Percentiles rank a stretch among this genome's conserved stretches.
These are phyloP conservation scores for Boletus smithii DNA, from an alignment of 1,284 basidiomycete species.

Conservation along the genomic window DNA sequence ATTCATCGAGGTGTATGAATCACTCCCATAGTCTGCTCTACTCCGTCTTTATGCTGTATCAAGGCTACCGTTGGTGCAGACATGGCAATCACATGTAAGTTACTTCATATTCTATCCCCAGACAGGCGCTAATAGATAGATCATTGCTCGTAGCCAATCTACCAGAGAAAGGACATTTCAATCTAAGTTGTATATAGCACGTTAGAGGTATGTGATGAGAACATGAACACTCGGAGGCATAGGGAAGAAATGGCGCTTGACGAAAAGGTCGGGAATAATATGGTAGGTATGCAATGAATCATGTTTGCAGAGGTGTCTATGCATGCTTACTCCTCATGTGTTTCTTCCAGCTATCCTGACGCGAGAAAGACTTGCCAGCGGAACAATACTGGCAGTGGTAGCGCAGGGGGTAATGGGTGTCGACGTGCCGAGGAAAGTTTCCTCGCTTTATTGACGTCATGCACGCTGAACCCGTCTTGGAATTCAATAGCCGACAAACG, in stretches of 20 bases:
- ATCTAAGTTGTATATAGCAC: neutral
- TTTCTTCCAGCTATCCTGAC: constrained; percentile 15
- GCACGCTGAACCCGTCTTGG: constrained; percentile 12
- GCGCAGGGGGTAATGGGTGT: constrained; percentile 21
- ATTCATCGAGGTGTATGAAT: neutral
- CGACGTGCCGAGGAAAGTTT: constrained; percentile 19
- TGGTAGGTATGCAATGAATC: neutral
- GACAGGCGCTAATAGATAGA: neutral
- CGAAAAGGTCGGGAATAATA: neutral
- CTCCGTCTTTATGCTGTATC: too few relatives aligned
- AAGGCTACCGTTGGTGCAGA: neutral
- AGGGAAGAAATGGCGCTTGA: neutral
- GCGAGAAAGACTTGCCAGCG: constrained; percentile 20
- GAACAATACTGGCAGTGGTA: constrained; percentile 15
- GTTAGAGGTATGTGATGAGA: neutral
- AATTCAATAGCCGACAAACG: constrained; percentile 14
- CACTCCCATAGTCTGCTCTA: neutral
- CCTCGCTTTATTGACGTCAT: constrained; percentile 5
- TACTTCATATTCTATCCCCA: too few relatives aligned
- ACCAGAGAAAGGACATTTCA: neutral
- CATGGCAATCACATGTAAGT: neutral
- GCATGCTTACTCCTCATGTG: constrained; percentile 15
- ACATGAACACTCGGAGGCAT: neutral
- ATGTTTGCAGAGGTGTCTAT: neutral
- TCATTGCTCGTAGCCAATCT: neutral